A percentile compares a stretch with the other conserved stretches of the same genome.
Evolutionary conservation across 192 early-diverging fungal species (phyloP).

Genomic region (Tieghemiomyces parasiticus): DNA sequence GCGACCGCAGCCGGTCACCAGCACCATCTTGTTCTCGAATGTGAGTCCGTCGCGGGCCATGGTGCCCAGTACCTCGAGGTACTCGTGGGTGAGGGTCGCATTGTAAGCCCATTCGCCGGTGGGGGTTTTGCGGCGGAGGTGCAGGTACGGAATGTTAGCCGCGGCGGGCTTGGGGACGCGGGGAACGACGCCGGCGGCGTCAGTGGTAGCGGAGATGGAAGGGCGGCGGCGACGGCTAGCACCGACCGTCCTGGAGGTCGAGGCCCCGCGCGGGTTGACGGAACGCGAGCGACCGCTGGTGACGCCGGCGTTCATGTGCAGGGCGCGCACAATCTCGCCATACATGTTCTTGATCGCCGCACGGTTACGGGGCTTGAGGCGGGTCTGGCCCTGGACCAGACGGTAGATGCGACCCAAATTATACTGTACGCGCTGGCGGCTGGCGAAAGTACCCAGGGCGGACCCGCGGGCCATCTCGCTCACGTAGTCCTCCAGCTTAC

Average conservation of each 20-base stretch:
- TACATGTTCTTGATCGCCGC: conserved; percentile 50
- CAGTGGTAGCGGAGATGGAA: conserved; percentile 20
- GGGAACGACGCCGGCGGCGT: conserved; percentile 7
- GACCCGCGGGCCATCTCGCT: conserved; percentile 65
- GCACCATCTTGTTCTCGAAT: conserved; percentile 69
- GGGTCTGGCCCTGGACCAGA: conserved; percentile 62
- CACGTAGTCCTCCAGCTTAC: conserved; percentile 90
- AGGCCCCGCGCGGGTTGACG: conserved; percentile 42
- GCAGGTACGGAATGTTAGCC: conserved; percentile 63
- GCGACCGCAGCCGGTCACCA: conserved; percentile 80
- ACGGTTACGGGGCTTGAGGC: conserved; percentile 59
- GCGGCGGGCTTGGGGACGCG: conserved; percentile 34
- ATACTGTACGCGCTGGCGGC: conserved; percentile 63
- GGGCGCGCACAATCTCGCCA: conserved; percentile 50
- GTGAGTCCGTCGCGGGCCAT: conserved; percentile 73
- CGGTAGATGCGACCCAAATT: conserved; percentile 62
- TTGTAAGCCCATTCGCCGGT: conserved; percentile 71
- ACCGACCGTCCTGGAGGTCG: neutral
- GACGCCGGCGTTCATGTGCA: too few relatives aligned
- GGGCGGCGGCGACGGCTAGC: conserved; percentile 31
- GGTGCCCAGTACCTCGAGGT: conserved; percentile 65
- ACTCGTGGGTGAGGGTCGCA: conserved; percentile 55
- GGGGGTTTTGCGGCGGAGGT: conserved; percentile 52
- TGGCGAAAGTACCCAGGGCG: conserved; percentile 54
- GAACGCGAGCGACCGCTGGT: too few relatives aligned